Conservation (phyloP, 306 rosid genomes). For the Glycyrrhiza uralensis region DNA sequence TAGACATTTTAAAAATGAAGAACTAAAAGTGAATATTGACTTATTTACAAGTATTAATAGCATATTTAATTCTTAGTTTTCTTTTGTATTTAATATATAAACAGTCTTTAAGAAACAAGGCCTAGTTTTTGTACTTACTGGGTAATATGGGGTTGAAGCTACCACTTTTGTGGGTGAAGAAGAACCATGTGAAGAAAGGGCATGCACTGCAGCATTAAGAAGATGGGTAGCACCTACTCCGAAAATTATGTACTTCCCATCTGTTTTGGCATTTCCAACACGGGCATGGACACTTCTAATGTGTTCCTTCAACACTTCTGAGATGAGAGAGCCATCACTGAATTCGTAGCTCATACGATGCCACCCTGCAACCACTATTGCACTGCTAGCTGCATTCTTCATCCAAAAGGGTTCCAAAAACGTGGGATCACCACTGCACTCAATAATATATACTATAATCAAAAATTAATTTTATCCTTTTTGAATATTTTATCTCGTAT, state of each 20-base stretch:
- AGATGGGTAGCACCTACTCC: slow-evolving; percentile 54
- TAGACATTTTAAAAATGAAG: too few relatives aligned
- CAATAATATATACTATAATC: not conserved
- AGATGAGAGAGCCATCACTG: slow-evolving; percentile 25
- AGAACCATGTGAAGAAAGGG: slow-evolving; percentile 24
- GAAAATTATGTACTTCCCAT: slow-evolving; percentile 38
- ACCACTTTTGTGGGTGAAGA: slow-evolving; percentile 26
- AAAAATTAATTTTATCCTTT: not conserved
- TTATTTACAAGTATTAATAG: too few relatives aligned
- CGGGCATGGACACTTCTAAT: slow-evolving; percentile 25
- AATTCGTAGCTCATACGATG: slow-evolving; percentile 50
- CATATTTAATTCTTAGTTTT: too few relatives aligned
- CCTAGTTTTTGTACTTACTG: not conserved
- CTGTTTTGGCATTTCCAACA: slow-evolving; percentile 40
- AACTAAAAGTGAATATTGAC: too few relatives aligned
- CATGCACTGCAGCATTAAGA: slow-evolving; percentile 45
- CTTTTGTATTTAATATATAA: too few relatives aligned
- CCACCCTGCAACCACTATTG: slow-evolving; percentile 47
- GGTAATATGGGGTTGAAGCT: slow-evolving; percentile 38
- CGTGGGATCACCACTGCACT: slow-evolving; percentile 47
- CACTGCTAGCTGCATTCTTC: slow-evolving; percentile 41
- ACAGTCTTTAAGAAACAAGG: too few relatives aligned
- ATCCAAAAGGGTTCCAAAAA: slow-evolving; percentile 56
- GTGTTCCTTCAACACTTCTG: slow-evolving; percentile 31
- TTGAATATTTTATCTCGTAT: too few relatives aligned